A percentile compares a stretch with the other conserved stretches of the same genome.
phyloP scores from a whole-genome alignment of 805 yeast genomes.

The Kazachstania martiniae region DNA sequence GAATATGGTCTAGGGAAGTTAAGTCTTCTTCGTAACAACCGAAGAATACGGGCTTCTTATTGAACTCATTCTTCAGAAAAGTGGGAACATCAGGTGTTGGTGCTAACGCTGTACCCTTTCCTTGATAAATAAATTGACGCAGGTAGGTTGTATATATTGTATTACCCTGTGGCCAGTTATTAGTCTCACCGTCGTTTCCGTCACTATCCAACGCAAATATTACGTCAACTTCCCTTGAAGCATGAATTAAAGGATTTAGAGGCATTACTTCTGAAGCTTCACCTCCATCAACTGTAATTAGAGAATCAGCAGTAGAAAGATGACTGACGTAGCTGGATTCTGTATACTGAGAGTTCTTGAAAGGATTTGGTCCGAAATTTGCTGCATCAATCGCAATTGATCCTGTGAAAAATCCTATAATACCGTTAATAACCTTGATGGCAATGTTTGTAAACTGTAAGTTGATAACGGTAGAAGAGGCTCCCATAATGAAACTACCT shows the following conservation, averaged over 20 bases:
- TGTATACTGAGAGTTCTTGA: conserved; percentile 32
- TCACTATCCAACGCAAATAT: conserved; percentile 57
- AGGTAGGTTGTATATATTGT: conserved; percentile 45
- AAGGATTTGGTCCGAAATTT: conserved; percentile 64
- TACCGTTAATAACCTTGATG: conserved; percentile 36
- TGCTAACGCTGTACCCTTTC: conserved; percentile 59
- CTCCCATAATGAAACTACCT: conserved; percentile 71
- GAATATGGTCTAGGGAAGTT: conserved; percentile 42
- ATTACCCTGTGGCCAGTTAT: conserved; percentile 59
- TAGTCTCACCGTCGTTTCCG: conserved; percentile 58
- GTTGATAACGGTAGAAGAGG: conserved; percentile 75
- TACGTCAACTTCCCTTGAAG: conserved; percentile 49
- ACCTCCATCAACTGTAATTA: conserved; percentile 63
- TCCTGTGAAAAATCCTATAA: conserved; percentile 30
- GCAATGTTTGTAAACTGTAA: too few species aligned
- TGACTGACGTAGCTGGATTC: conserved; percentile 25
- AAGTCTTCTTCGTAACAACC: conserved; percentile 66
- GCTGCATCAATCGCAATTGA: conserved; percentile 55
- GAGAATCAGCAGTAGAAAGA: conserved; percentile 32
- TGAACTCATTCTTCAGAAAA: conserved; percentile 48
- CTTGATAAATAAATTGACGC: conserved; percentile 46
- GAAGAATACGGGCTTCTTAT: conserved; percentile 65
- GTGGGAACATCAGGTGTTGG: conserved; percentile 64
- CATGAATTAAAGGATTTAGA: conserved; percentile 49
- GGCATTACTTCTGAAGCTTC: conserved; percentile 59